A percentile compares a stretch with the other conserved stretches of the same genome.
Conservation (phyloP, 176 grass and related monocot species). For the Canna indica region DNA sequence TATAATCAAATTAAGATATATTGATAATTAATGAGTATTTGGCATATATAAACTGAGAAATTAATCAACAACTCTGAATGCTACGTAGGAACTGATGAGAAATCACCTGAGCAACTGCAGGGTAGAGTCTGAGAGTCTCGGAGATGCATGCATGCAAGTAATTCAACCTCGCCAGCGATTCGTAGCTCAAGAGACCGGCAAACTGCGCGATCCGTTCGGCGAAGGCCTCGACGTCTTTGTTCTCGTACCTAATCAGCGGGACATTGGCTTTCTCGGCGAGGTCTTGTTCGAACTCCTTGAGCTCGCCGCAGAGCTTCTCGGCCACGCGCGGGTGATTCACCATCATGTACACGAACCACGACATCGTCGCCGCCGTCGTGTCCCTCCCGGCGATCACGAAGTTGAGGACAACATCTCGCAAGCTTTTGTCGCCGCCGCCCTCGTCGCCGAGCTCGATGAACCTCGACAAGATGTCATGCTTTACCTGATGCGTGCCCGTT, state of each 20-base stretch:
- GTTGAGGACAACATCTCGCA: conserved; percentile 86
- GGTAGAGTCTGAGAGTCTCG: conserved; percentile 84
- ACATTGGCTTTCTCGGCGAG: conserved; percentile 51
- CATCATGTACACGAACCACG: conserved; percentile 91
- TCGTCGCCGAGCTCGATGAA: conserved; percentile 83
- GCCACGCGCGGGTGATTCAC: conserved; percentile 55
- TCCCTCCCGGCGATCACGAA: conserved; percentile 86
- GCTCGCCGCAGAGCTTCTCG: conserved; percentile 57
- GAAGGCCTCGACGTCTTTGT: conserved; percentile 26
- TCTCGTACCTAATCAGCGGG: no score
- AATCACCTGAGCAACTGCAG: conserved; percentile 70
- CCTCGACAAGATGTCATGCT: conserved; percentile 88
- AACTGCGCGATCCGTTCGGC: conserved; percentile 43
- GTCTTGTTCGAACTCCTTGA: conserved; percentile 59
- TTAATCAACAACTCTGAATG: neutral
- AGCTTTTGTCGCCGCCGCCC: conserved; percentile 61
- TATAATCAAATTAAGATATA: no score
- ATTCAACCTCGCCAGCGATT: conserved; percentile 58
- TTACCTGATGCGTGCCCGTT: no score
- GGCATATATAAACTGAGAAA: no score
- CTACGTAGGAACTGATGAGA: neutral
- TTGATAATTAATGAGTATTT: no score
- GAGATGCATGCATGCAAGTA: conserved; percentile 91
- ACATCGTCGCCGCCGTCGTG: conserved; percentile 84
- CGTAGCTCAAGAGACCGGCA: conserved; percentile 58